phyloP scores from a whole-genome alignment of 2,329 filamentous ascomycete genomes.

The Lomentospora prolificans region DNA sequence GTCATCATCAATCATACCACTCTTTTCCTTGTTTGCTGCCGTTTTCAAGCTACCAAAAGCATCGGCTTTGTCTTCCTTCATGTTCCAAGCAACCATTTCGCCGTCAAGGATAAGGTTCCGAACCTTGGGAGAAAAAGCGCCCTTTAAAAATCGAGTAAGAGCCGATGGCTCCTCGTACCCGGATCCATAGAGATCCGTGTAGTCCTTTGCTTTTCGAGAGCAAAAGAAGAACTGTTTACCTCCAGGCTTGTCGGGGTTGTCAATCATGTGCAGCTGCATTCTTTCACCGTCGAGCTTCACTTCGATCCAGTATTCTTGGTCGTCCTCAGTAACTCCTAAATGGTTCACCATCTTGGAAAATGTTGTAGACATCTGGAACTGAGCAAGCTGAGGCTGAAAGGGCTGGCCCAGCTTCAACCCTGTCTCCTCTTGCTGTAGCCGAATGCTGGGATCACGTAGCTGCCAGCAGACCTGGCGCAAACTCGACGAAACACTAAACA shows the following conservation, averaged over 20 bases:
- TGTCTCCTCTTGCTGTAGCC: conserved; percentile 65
- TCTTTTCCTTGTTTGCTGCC: conserved; percentile 70
- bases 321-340: conserved; percentile 54
- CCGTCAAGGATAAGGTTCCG: conserved; percentile 86
- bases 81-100: conserved; percentile 98
- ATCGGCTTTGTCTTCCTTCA: conserved; percentile 71
- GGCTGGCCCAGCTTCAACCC: conserved; percentile 82
- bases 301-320: conserved; percentile 87
- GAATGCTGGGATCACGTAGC: conserved; percentile 60
- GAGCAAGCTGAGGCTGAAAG: conserved; percentile 90
- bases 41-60: conserved; percentile 91
- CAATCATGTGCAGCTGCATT: conserved; percentile 89
- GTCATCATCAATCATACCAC: conserved; percentile 47
- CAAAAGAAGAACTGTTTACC: conserved; percentile 75
- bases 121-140: conserved; percentile 68
- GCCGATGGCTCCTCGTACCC: conserved; percentile 67
- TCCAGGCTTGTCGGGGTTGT: conserved; percentile 57
- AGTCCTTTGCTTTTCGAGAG: conserved; percentile 94
- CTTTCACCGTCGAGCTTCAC: conserved; percentile 95
- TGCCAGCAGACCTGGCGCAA: conserved; percentile 92
- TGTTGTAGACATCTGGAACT: conserved; percentile 71
- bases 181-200: conserved; percentile 85
- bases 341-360: conserved; percentile 71
- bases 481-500: conserved; percentile 88
- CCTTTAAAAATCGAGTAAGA: conserved; percentile 67